Conservation (phyloP, 495 filamentous ascomycete species). For the Aspergillus indologenus region DNA sequence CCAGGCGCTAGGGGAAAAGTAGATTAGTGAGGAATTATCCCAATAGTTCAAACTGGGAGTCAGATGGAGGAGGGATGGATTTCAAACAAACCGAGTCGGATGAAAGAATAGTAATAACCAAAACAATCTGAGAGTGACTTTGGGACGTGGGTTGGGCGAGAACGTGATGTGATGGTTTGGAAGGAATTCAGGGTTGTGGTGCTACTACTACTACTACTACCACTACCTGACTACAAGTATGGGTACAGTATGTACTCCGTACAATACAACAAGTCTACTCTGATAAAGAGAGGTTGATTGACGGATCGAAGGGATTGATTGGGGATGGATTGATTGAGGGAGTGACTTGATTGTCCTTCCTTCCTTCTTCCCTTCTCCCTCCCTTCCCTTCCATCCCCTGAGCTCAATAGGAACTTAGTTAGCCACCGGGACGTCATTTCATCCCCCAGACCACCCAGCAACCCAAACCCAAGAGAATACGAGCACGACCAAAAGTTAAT, state of each 20-base stretch:
- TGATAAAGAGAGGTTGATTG: no score
- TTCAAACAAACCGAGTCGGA: no score
- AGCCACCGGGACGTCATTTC: neutral
- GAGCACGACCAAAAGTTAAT: neutral
- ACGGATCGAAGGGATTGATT: no score
- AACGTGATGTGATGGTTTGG: neutral
- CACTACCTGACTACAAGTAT: neutral
- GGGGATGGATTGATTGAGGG: no score
- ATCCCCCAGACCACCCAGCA: neutral
- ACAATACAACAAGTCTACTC: no score
- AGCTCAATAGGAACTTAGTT: neutral
- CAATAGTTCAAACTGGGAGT: neutral
- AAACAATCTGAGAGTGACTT: neutral
- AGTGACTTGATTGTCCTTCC: no score
- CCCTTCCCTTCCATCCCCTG: neutral
- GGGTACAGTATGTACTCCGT: neutral
- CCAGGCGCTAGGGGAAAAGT: neutral
- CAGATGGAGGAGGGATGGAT: no score
- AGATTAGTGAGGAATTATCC: neutral
- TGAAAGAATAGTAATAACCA: no score
- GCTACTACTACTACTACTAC: neutral
- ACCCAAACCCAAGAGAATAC: neutral
- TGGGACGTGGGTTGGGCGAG: neutral
- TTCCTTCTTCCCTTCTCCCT: no score
- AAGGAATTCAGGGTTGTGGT: neutral